A percentile compares a stretch with the other conserved stretches of the same genome.
Conservation (phyloP, 1,284 basidiomycete genomes). For the Hemileia vastatrix region DNA sequence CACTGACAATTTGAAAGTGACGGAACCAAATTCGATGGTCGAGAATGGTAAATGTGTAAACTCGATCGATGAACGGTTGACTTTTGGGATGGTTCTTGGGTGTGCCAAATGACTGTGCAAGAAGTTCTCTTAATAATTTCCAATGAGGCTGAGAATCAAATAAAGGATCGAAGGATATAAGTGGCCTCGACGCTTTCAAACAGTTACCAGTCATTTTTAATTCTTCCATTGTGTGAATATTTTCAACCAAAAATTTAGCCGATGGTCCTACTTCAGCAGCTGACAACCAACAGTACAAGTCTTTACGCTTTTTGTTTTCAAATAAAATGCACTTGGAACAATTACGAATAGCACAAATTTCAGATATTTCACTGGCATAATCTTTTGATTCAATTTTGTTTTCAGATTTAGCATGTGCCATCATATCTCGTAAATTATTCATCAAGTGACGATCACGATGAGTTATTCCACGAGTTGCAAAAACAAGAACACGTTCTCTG, state of each 20-base stretch:
- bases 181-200: constrained; percentile 82
- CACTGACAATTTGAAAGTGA: constrained; percentile 79
- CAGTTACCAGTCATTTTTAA: constrained; percentile 99
- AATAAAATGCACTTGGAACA: too few relatives aligned
- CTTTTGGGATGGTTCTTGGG: constrained; percentile 75
- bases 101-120: constrained; percentile 91
- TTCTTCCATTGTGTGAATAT: constrained; percentile 99
- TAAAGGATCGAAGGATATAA: constrained; percentile 81
- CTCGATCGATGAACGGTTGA: constrained; percentile 96
- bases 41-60: constrained; percentile 86
- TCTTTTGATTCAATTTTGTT: too few relatives aligned
- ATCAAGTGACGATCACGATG: constrained; percentile 95
- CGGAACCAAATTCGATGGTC: constrained; percentile 98
- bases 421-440: constrained; percentile 77
- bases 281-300: too few relatives aligned
- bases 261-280: too few relatives aligned
- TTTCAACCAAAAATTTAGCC: constrained; percentile 94
- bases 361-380: too few relatives aligned
- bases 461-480: constrained; percentile 90
- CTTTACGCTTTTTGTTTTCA: too few relatives aligned
- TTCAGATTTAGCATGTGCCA: constrained; percentile 96
- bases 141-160: constrained; percentile 88
- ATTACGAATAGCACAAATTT: too few relatives aligned
- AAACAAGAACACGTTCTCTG: constrained; percentile 67
- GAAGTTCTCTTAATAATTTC: constrained; percentile 79